phyloP scores from a whole-genome alignment of 306 rosid genomes.

The Gastrolobium bilobum region DNA sequence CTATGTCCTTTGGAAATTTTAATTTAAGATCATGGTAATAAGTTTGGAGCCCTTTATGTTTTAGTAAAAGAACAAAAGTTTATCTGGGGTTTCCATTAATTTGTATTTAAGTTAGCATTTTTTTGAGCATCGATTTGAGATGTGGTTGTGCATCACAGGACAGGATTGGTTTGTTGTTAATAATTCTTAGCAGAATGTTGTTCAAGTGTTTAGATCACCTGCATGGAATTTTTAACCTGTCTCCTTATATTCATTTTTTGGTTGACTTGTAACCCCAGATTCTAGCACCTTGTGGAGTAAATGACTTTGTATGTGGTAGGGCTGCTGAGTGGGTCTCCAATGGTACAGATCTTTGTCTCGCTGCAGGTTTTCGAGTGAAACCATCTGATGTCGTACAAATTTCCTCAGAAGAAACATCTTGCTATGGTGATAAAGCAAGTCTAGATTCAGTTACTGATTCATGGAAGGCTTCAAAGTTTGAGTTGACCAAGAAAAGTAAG shows the following conservation, averaged over 20 bases:
- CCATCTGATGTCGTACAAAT: slow-evolving; percentile 48
- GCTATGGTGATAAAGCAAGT: slow-evolving; percentile 89
- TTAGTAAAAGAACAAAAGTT: slow-evolving; percentile 13
- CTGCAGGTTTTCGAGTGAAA: slow-evolving; percentile 86
- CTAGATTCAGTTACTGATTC: slow-evolving; percentile 79
- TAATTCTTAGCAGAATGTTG: slow-evolving; percentile 33
- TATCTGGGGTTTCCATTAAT: not conserved
- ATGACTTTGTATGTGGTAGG: slow-evolving; percentile 96
- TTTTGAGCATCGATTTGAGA: slow-evolving; percentile 24
- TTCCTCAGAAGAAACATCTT: slow-evolving; percentile 56
- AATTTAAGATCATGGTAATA: not conserved
- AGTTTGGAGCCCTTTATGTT: slow-evolving; percentile 16
- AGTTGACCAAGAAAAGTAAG: slow-evolving; percentile 52
- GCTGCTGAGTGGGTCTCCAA: slow-evolving; percentile 91
- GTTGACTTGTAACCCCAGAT: slow-evolving; percentile 66
- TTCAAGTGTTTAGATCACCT: slow-evolving; percentile 27
- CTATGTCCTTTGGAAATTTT: not conserved
- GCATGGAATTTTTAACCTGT: slow-evolving; percentile 24
- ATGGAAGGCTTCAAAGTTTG: slow-evolving; percentile 70
- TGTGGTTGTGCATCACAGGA: slow-evolving; percentile 2
- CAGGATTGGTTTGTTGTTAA: slow-evolving; percentile 18
- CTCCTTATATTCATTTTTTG: slow-evolving; percentile 39
- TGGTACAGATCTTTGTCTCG: slow-evolving; percentile 90
- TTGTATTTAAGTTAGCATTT: not conserved
- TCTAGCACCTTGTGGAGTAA: slow-evolving; percentile 95